A percentile compares a stretch with the other conserved stretches of the same genome.
These are phyloP conservation scores for Hirschfeldia incana DNA, from an alignment of 345 rosid genomes.

Conservation along the genomic window DNA sequence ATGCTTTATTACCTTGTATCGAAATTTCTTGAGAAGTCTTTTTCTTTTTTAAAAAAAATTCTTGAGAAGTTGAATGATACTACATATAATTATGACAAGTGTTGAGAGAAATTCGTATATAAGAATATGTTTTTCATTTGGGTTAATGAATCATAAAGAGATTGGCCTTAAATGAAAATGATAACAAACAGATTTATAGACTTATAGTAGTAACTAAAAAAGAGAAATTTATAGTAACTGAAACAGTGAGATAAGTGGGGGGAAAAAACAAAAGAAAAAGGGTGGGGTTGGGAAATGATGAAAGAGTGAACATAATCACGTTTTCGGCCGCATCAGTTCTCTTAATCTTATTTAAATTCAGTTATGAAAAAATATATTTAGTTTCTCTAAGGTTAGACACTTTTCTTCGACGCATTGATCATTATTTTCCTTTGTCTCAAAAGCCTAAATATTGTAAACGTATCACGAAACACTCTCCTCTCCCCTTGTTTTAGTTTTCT, in stretches of 20 bases:
- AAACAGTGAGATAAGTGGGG: background rate
- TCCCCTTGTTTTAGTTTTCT: constrained; percentile 28
- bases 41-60: background rate
- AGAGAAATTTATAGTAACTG: background rate
- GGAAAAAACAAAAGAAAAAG: background rate
- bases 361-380: background rate
- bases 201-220: background rate
- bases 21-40: background rate
- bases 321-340: constrained; percentile 30
- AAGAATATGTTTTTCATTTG: background rate
- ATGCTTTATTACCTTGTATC: background rate
- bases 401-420: constrained; percentile 49
- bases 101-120: background rate
- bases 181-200: background rate
- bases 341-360: background rate
- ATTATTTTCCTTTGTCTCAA: constrained; percentile 46
- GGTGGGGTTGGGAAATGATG: constrained; percentile 33
- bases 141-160: background rate
- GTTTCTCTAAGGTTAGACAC: constrained; percentile 31
- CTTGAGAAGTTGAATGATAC: background rate
- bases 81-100: background rate
- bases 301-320: constrained; percentile 41
- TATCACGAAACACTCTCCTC: constrained; percentile 24
- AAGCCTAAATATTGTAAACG: constrained; percentile 49
- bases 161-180: background rate